phyloP scores from a whole-genome alignment of 1,284 basidiomycete species.

The Puccinia triticina region DNA sequence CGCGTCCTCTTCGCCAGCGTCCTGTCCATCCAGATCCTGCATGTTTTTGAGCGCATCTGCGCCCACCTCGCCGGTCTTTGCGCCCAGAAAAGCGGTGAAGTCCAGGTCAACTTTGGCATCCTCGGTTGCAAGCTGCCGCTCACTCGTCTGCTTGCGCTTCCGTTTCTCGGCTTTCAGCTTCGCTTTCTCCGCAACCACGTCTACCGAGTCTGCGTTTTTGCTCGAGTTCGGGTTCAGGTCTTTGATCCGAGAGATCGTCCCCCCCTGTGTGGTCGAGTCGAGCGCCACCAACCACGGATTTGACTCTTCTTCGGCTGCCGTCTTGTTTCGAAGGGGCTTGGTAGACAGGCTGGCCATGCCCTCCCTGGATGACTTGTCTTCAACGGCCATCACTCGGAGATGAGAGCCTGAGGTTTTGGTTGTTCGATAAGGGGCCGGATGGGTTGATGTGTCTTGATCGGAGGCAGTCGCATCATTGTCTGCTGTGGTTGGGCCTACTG shows the following conservation, averaged over 20 bases:
- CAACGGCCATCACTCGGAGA: background rate
- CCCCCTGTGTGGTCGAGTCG: constrained; percentile 1
- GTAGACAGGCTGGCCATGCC: background rate
- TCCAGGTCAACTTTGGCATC: constrained; percentile 42
- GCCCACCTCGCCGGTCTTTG: background rate
- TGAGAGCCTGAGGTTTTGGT: constrained; percentile 33
- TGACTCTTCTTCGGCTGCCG: background rate
- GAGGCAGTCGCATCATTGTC: background rate
- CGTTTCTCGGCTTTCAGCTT: constrained; percentile 39
- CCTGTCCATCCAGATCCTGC: constrained; percentile 19
- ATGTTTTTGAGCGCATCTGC: constrained; percentile 17
- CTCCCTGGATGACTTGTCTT: background rate
- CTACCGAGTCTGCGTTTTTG: background rate
- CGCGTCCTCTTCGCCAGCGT: constrained; percentile 25
- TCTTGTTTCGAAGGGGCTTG: background rate
- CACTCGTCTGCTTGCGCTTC: constrained; percentile 31
- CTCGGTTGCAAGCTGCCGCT: background rate
- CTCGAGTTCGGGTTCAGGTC: constrained; percentile 5
- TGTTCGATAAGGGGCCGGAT: background rate
- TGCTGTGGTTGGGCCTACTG: background rate
- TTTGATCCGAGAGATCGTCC: constrained; percentile 38
- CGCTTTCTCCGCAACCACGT: constrained; percentile 38
- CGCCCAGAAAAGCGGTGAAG: constrained; percentile 21
- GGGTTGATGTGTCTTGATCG: background rate
- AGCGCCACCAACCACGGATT: constrained; percentile 32